Conservation (phyloP, 805 yeast species). For the Ascoidea rubescens region DNA sequence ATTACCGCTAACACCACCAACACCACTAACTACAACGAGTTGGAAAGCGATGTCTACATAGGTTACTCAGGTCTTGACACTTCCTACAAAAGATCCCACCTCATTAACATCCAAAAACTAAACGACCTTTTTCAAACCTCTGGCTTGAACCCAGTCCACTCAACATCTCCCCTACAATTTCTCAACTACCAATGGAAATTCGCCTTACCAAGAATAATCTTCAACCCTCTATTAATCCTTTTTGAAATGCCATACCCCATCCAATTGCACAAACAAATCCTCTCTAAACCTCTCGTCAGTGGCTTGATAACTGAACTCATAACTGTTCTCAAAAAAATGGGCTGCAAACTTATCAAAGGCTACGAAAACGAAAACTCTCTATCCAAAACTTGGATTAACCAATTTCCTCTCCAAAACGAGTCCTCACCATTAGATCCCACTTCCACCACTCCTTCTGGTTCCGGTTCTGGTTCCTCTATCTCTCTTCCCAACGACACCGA, state of each 20-base stretch:
- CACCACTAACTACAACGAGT: constrained; percentile 14
- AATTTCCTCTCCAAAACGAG: constrained; percentile 20
- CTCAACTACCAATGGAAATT: constrained; percentile 74
- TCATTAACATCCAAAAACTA: constrained; percentile 19
- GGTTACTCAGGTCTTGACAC: constrained; percentile 14
- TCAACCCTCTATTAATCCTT: constrained; percentile 61
- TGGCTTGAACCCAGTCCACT: constrained; percentile 32
- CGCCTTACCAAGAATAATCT: constrained; percentile 64
- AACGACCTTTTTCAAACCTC: constrained; percentile 23
- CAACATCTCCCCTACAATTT: constrained; percentile 37
- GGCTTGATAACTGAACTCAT: constrained; percentile 69
- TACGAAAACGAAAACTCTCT: constrained; percentile 53
- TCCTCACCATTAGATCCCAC: constrained; percentile 8
- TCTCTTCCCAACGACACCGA: constrained; percentile 5
- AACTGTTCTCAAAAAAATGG: constrained; percentile 65
- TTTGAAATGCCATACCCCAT: constrained; percentile 60
- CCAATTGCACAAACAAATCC: constrained; percentile 45
- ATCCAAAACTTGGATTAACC: constrained; percentile 35
- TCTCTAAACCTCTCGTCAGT: constrained; percentile 74
- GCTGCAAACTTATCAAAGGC: constrained; percentile 55
- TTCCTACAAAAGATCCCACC: constrained; percentile 24
- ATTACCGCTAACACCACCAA: constrained; percentile 29
- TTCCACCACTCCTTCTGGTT: background rate
- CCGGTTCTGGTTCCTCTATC: background rate
- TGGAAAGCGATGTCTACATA: constrained; percentile 19